Conservation (phyloP, 805 yeast species). For the Yamadazyma paraphyllophila region DNA sequence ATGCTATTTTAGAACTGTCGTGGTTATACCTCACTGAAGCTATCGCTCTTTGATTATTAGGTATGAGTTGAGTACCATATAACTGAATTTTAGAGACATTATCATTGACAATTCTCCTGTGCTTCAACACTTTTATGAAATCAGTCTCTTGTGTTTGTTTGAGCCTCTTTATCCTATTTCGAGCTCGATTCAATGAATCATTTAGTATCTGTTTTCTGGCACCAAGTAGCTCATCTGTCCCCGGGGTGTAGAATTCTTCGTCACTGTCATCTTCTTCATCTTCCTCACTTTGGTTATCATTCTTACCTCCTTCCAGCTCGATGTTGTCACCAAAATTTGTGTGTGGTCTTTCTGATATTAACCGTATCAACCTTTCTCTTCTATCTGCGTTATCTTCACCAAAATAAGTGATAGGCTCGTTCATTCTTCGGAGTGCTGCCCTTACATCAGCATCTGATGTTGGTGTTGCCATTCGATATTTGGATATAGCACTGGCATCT, state of each 20-base stretch:
- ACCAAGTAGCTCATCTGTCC: constrained; percentile 49
- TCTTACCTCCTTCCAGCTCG: constrained; percentile 47
- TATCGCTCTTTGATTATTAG: constrained; percentile 60
- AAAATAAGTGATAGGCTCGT: constrained; percentile 54
- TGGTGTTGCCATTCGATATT: constrained; percentile 38
- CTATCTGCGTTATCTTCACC: constrained; percentile 64
- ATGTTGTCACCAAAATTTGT: constrained; percentile 12
- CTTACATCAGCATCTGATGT: constrained; percentile 67
- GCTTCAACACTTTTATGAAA: constrained; percentile 41
- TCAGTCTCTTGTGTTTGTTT: constrained; percentile 29
- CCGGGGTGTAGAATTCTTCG: constrained; percentile 81
- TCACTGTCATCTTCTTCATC: constrained; percentile 27
- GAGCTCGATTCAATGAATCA: constrained; percentile 49
- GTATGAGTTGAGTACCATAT: constrained; percentile 65
- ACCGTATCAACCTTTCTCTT: constrained; percentile 54
- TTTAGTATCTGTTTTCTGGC: constrained; percentile 53
- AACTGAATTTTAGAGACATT: constrained; percentile 39
- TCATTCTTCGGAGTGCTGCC: constrained; percentile 42
- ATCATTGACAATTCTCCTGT: constrained; percentile 43
- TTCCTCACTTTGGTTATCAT: constrained; percentile 39
- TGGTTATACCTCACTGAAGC: constrained; percentile 53
- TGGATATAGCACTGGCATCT: neutral
- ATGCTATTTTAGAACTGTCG: constrained; percentile 42
- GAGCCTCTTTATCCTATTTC: constrained; percentile 37
- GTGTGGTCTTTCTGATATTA: constrained; percentile 35